These are phyloP conservation scores for Coniella vitis DNA, from an alignment of 2,329 filamentous ascomycete genomes.

Conservation along the genomic window DNA sequence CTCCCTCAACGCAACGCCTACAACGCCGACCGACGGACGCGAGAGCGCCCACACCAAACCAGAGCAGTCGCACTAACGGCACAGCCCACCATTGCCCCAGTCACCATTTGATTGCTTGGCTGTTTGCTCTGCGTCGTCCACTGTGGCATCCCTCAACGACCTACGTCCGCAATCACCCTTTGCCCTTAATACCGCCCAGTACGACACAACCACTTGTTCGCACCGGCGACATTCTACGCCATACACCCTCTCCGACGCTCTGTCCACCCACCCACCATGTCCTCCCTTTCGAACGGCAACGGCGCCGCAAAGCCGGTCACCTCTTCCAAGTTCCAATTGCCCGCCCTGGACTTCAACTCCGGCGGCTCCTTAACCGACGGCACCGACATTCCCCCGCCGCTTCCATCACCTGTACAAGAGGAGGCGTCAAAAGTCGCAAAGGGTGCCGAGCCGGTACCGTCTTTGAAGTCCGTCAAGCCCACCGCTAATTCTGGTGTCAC, in stretches of 20 bases:
- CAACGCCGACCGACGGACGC: too few relatives aligned
- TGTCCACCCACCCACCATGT: slow-evolving; percentile 18
- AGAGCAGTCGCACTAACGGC: too few relatives aligned
- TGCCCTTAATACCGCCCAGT: not conserved
- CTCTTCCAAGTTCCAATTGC: slow-evolving; percentile 42
- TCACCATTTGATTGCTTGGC: too few relatives aligned
- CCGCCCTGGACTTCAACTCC: slow-evolving; percentile 52
- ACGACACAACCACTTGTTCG: not conserved
- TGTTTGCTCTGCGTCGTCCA: too few relatives aligned
- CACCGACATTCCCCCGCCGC: slow-evolving; percentile 53
- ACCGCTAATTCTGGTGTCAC: slow-evolving; percentile 17
- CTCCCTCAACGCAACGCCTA: too few relatives aligned
- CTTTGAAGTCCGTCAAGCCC: not conserved
- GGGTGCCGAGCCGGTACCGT: slow-evolving; percentile 10
- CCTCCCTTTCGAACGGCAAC: slow-evolving; percentile 21
- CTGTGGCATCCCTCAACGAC: too few relatives aligned
- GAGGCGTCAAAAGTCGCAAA: slow-evolving; percentile 36
- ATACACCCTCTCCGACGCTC: not conserved
- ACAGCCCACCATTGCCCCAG: too few relatives aligned
- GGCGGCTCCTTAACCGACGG: slow-evolving; percentile 52
- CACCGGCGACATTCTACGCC: not conserved
- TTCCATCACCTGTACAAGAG: slow-evolving; percentile 46
- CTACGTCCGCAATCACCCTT: not conserved
- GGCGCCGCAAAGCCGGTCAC: not conserved
- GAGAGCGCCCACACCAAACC: too few relatives aligned